Conservation (phyloP, 495 filamentous ascomycete genomes). For the Thermothielavioides terrestris region DNA sequence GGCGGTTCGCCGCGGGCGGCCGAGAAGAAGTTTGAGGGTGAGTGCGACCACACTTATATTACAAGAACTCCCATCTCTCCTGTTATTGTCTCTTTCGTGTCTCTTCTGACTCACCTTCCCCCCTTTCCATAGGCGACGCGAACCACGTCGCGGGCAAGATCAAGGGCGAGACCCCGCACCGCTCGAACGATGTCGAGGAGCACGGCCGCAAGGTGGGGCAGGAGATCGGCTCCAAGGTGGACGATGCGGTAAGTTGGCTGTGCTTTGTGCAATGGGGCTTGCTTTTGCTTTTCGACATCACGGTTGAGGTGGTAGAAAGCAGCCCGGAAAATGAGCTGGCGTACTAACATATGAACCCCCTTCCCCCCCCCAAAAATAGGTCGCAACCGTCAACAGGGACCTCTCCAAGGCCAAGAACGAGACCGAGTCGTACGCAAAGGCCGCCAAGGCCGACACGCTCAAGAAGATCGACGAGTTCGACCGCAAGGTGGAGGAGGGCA, state of each 20-base stretch:
- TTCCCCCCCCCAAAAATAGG: constrained; percentile 35
- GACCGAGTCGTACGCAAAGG: constrained; percentile 51
- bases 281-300: neutral
- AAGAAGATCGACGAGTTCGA: constrained; percentile 68
- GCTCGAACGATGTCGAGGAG: constrained; percentile 30
- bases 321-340: too few relatives aligned
- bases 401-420: constrained; percentile 46
- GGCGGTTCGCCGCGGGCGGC: constrained; percentile 77
- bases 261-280: too few relatives aligned
- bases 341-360: neutral
- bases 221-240: constrained; percentile 40
- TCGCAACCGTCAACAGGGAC: constrained; percentile 52
- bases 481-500: constrained; percentile 64
- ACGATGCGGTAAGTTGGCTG: constrained; percentile 36
- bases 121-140: constrained; percentile 55
- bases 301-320: too few relatives aligned
- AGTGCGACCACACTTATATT: neutral
- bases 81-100: too few relatives aligned
- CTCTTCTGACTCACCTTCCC: too few relatives aligned
- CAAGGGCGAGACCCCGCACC: constrained; percentile 48
- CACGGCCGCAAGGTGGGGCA: constrained; percentile 34
- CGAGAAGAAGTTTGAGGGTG: constrained; percentile 74
- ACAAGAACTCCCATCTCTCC: neutral
- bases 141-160: constrained; percentile 56
- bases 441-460: constrained; percentile 48